Percentiles rank a stretch among this genome's conserved stretches.
Conservation (phyloP, 2,329 filamentous ascomycete genomes). For the Emmonsia crescens region DNA sequence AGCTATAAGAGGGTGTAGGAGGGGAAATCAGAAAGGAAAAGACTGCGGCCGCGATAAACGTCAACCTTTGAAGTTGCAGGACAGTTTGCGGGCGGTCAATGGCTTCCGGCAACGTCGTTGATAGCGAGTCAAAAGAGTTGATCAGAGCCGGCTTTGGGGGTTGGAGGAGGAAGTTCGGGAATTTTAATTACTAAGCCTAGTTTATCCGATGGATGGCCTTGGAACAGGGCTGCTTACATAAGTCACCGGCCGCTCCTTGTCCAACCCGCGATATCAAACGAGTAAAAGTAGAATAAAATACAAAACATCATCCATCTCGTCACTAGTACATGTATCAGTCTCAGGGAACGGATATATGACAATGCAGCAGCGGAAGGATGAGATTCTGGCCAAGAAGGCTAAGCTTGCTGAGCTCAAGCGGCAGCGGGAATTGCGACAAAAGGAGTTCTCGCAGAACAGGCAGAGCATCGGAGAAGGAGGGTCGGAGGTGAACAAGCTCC, state of each 20-base stretch:
- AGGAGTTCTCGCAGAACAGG: slow-evolving; percentile 59
- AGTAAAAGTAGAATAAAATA: background rate
- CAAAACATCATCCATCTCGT: background rate
- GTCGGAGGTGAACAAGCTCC: slow-evolving; percentile 53
- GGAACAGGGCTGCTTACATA: background rate
- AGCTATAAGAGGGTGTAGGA: slow-evolving; percentile 26
- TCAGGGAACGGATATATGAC: slow-evolving; percentile 1
- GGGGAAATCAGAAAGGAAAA: slow-evolving; percentile 28
- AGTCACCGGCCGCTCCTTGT: background rate
- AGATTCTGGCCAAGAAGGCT: slow-evolving; percentile 92
- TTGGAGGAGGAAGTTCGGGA: background rate
- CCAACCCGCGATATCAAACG: background rate
- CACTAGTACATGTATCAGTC: background rate
- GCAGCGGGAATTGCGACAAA: slow-evolving; percentile 73
- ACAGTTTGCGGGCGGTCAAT: background rate
- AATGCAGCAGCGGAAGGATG: slow-evolving; percentile 70
- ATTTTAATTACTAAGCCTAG: background rate
- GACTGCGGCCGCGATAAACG: slow-evolving; percentile 13
- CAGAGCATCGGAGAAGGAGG: slow-evolving; percentile 57
- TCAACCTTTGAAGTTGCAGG: slow-evolving; percentile 22
- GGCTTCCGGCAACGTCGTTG: background rate
- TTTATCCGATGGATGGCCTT: background rate
- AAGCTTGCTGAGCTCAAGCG: slow-evolving; percentile 94
- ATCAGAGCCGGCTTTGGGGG: background rate
- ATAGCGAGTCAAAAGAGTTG: background rate